Conservation (phyloP, 768 basidiomycete species). For the Sistotremastrum suecicum region DNA sequence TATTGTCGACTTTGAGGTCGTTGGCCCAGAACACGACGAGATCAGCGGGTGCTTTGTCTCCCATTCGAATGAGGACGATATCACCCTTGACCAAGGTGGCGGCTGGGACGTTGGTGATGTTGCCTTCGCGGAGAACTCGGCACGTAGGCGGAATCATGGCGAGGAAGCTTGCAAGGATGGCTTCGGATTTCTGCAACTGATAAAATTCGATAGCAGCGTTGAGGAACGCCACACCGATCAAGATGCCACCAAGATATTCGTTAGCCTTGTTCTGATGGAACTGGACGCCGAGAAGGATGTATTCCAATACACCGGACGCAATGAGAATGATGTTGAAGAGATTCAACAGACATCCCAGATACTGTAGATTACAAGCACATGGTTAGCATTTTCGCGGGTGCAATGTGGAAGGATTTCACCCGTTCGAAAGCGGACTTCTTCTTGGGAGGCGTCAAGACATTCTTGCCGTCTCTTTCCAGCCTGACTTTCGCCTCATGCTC, state of each 20-base stretch:
- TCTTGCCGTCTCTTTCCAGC: conserved; percentile 43
- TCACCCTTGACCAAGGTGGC: conserved; percentile 54
- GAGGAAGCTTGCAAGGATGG: conserved; percentile 56
- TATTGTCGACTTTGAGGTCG: conserved; percentile 59
- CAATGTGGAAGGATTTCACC: conserved; percentile 20
- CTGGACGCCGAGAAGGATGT: conserved; percentile 46
- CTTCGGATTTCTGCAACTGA: conserved; percentile 62
- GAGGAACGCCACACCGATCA: conserved; percentile 52
- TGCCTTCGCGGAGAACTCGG: conserved; percentile 44
- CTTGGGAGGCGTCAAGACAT: conserved; percentile 51
- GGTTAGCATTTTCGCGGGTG: conserved; percentile 4
- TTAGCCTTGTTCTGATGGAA: conserved; percentile 50
- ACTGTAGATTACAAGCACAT: conserved; percentile 23
- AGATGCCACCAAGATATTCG: conserved; percentile 56
- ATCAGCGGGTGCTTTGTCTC: conserved; percentile 63
- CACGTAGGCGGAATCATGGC: conserved; percentile 64
- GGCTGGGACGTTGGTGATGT: conserved; percentile 41
- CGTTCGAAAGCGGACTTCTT: conserved; percentile 52
- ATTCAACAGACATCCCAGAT: conserved; percentile 45
- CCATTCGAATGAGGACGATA: conserved; percentile 45
- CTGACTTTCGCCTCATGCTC: conserved; percentile 36
- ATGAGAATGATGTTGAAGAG: conserved; percentile 57
- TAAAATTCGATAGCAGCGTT: conserved; percentile 59
- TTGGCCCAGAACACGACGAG: conserved; percentile 42
- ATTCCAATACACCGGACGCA: conserved; percentile 50